Evolutionary conservation across 306 rosid genomes (phyloP).

Genomic region (Pachyrhizus erosus): DNA sequence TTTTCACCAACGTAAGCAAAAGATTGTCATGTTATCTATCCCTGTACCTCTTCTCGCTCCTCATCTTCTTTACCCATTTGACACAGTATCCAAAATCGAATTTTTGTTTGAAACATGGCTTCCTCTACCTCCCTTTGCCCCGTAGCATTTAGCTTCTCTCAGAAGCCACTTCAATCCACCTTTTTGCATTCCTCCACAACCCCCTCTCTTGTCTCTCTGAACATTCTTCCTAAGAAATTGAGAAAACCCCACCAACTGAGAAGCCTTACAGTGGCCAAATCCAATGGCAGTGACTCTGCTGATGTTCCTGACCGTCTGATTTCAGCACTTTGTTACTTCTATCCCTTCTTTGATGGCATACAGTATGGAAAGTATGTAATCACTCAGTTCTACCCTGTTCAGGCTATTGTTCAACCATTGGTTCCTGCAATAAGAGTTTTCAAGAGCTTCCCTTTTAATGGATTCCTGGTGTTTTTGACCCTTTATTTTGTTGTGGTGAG

Average conservation of each 20-base stretch:
- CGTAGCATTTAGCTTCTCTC: constrained; percentile 43
- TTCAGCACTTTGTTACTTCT: constrained; percentile 87
- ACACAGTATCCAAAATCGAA: constrained; percentile 6
- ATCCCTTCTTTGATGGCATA: constrained; percentile 91
- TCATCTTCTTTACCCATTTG: neutral
- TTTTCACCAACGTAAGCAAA: neutral
- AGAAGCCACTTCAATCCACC: constrained; percentile 54
- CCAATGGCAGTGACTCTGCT: constrained; percentile 67
- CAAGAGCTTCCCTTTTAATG: constrained; percentile 90
- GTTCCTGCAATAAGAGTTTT: constrained; percentile 85
- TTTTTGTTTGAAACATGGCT: constrained; percentile 47
- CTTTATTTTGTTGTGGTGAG: constrained; percentile 94
- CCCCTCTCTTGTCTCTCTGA: constrained; percentile 43
- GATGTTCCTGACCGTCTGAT: constrained; percentile 81
- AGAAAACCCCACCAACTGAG: constrained; percentile 47
- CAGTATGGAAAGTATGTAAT: constrained; percentile 88
- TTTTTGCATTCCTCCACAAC: constrained; percentile 38
- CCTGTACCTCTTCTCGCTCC: neutral
- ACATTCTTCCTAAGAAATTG: constrained; percentile 41
- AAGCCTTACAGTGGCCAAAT: constrained; percentile 56
- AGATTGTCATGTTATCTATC: neutral
- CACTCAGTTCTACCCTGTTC: constrained; percentile 79
- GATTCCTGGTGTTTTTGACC: constrained; percentile 79
- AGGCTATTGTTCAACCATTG: constrained; percentile 70
- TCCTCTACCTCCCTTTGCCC: constrained; percentile 53